Evolutionary conservation across 345 rosid species (phyloP), one percentile per base, ranked within the genome.

Genomic region (Hibiscus trionum): DNA sequence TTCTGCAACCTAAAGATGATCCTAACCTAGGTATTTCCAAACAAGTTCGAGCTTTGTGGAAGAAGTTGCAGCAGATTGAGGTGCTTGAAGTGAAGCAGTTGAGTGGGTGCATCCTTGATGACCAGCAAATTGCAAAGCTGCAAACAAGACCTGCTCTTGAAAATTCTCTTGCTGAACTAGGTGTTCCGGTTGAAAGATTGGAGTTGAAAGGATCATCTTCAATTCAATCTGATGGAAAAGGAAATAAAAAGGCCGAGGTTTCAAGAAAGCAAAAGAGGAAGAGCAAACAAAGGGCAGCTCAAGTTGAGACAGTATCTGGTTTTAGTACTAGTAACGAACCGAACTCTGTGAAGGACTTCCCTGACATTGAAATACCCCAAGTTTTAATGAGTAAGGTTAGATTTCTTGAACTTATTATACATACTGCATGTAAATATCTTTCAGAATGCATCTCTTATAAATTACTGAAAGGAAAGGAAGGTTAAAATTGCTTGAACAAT

Each of bases 61-160:
- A 92, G 75, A 95, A 95, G 77, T 75, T 95, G 85, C 99, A 92
- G 80, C 99, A 95, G 76, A 89, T 95, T 76, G 99, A 92, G 83
- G 88, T 88, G 83, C 99, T 95, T 31, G 96, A 92, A 84, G 78
- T 77, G 61, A 95, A 89, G 78, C 93, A 80, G 73, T 83, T 83
- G 19, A 82, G 82, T 49, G 98, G 98, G 46, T 86, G 80, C 72
- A 75, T 69, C 67, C 99, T 95, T n/a, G 99, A 95, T 80, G 83
- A 81, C 79, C 99, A 95, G 86, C 99, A 92, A 76, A 81, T 85
- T 73, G 93, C 96, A 57, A 95, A 95, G 83, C 91, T 95, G 76
- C 86, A 86, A 78, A 88, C 90, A 73, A 87, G 83, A 83, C 24
- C 75, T 2, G 85, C 76, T 66, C 81, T 95, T 26, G 96, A 90